Evolutionary conservation across 2,329 filamentous ascomycete species (phyloP), one percentile per base, ranked within the genome.

Genomic region (Beauveria sp.): DNA sequence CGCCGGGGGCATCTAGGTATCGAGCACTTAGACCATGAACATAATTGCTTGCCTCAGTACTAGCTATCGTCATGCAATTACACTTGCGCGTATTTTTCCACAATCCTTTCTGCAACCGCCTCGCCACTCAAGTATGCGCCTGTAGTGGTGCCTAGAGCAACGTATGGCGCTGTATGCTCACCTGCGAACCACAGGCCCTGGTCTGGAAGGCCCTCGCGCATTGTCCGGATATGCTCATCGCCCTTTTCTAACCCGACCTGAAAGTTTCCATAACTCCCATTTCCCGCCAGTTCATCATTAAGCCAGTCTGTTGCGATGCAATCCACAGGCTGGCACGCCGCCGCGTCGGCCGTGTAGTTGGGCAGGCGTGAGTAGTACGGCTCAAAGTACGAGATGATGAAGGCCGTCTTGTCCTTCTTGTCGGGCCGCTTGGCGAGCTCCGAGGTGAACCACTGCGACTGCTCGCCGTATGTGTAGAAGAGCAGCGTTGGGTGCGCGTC

Each of bases 91-190:
- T 87, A 87, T 8, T 74, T 77, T 67, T 80, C 77, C 1, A 78
- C 76, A 62, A 92, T 83, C 69, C 86, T 83, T 71, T 78, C 81
- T 1, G 82, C 92, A 40, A 92, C 89, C 22, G 81, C 83, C 76
- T 96, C 91, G 1, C 92, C 92, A 71, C 89, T 91, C 91, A 91
- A 96, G 72, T 91, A 97, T 12, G 93, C 93, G 0, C 93, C 93
- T 0, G 91, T 96, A 14, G 88, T 89, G 5, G 92, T 97, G 0
- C 92, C 93, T 63, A 97, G 73, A 12, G 90, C 92, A 30, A 96
- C 86, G 76, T 96, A 96, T 5, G 92, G 92, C 59, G 91, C 88
- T 24, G 91, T 96, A 75, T 96, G 92, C 75, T 96, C 92, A 0
- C 92, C 92, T 0, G 92, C 92, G 65, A 96, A 79, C 92, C 92